Percentiles rank a stretch among this genome's conserved stretches.
These are phyloP conservation scores for Naganishia antarctica DNA, from an alignment of 768 basidiomycete genomes.

Conservation along the genomic window DNA sequence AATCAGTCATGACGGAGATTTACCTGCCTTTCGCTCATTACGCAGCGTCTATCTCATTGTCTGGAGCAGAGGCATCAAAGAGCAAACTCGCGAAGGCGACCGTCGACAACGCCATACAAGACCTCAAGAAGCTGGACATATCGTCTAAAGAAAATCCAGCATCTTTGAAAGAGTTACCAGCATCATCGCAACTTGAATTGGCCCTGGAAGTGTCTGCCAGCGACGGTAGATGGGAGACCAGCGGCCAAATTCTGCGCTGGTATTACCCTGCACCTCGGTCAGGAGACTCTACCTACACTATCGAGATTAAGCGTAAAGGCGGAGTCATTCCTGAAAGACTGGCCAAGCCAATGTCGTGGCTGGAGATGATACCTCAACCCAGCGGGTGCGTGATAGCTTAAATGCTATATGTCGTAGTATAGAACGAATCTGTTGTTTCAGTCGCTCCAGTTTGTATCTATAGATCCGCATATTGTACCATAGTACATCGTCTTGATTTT, in stretches of 20 bases:
- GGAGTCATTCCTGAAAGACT: slow-evolving; percentile 46
- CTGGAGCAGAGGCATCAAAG: slow-evolving; percentile 3
- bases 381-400: slow-evolving; percentile 9
- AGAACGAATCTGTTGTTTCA: too few relatives aligned
- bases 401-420: too few relatives aligned
- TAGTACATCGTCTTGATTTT: too few relatives aligned
- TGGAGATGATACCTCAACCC: slow-evolving; percentile 20
- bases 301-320: slow-evolving; percentile 52
- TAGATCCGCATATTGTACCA: neutral
- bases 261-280: slow-evolving; percentile 50
- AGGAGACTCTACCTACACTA: slow-evolving; percentile 48
- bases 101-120: slow-evolving; percentile 37
- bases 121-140: slow-evolving; percentile 15
- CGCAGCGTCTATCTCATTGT: slow-evolving; percentile 50
- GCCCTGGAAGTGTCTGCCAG: slow-evolving; percentile 48
- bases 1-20: slow-evolving; percentile 71
- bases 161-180: slow-evolving; percentile 14
- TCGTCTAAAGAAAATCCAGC: slow-evolving; percentile 17
- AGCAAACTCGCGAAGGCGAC: slow-evolving; percentile 10
- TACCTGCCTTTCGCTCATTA: slow-evolving; percentile 88
- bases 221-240: slow-evolving; percentile 54
- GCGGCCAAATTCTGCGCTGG: slow-evolving; percentile 58
- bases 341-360: slow-evolving; percentile 20
- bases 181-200: slow-evolving; percentile 28
- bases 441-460: neutral